phyloP scores from a whole-genome alignment of 1,139 yeast genomes.

The Taphrina wiesneri region DNA sequence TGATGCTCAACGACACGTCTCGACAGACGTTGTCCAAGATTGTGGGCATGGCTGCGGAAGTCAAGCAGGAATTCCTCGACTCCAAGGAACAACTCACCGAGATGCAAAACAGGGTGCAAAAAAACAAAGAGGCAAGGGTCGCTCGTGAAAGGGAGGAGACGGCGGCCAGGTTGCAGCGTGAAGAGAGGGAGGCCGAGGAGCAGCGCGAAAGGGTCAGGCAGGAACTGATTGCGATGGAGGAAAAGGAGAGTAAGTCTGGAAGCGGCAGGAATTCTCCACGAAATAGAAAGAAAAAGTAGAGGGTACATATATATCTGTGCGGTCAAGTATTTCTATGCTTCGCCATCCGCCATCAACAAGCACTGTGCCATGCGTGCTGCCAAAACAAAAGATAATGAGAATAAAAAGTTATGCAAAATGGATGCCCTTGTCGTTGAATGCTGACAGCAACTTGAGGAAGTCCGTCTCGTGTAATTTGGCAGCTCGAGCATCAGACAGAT shows the following conservation, averaged over 20 bases:
- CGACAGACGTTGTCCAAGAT: constrained; percentile 27
- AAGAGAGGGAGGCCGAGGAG: constrained; percentile 5
- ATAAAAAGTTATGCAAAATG: constrained; percentile 69
- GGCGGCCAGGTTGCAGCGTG: background rate
- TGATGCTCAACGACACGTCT: constrained; percentile 43
- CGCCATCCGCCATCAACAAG: background rate
- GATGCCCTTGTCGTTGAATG: constrained; percentile 95
- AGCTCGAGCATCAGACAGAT: constrained; percentile 79
- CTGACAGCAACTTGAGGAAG: constrained; percentile 79
- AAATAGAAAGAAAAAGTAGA: constrained; percentile 14
- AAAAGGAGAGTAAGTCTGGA: background rate
- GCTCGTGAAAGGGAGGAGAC: constrained; percentile 9
- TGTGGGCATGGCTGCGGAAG: constrained; percentile 30
- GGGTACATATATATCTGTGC: background rate
- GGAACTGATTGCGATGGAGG: constrained; percentile 29
- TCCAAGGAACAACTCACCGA: background rate
- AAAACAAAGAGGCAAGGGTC: constrained; percentile 1
- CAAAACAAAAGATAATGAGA: background rate
- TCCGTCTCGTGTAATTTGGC: constrained; percentile 95
- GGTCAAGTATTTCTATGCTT: background rate
- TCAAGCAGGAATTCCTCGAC: constrained; percentile 12
- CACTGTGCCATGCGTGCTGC: no score
- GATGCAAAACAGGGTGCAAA: constrained; percentile 7
- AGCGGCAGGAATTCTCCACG: constrained; percentile 11
- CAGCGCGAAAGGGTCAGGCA: constrained; percentile 18